Evolutionary conservation across 306 rosid genomes (phyloP), one percentile per base, ranked within the genome.

Genomic region (Prunus mira): DNA sequence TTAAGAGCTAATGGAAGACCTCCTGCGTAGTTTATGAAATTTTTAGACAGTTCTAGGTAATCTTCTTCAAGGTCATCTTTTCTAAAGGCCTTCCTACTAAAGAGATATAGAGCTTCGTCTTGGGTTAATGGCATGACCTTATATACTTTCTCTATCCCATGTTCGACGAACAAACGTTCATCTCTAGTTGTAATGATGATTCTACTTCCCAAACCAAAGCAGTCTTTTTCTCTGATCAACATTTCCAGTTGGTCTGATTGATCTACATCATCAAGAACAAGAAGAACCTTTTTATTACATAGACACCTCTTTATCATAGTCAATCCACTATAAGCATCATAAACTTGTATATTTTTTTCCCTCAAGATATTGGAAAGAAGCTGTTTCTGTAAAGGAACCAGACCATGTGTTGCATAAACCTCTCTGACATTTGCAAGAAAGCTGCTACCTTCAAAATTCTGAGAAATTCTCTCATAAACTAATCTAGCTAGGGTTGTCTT

Each of bases 1-100:
- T 61, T 66, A 56, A 86, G 78, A 47, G 85, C 80, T 34, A 86
- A 75, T 19, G 87, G 72, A 81, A 63, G 80, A 18, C 69, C 84
- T 52, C 28, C 30, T 30, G 64, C 73, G 55, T 63, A 65, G 9
- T 45, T 11, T 17, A 65, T 61, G 15, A 69, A 54, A 38, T 0
- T 54, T 56, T 72, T 72, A 12, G 9, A 55, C 12, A 63, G 71
- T 50, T 4, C 69, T 76, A 38, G 18, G 51, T 12, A 70, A 27
- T 15, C 47, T 11, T 64, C 64, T 3, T 2, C n/a, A 2, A 63
- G 56, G 4, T 58, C 19, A 24, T 63, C 54, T 70, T 46, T 54
- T 6, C 1, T 1, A 24, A 81, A 70, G 20, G 69, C 77, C 27
- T 70, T 81, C 3, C 12, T 27, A 47, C 34, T n/a, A 30, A 71